phyloP scores from a whole-genome alignment of 2,329 filamentous ascomycete genomes.

The Botryotinia globosa region DNA sequence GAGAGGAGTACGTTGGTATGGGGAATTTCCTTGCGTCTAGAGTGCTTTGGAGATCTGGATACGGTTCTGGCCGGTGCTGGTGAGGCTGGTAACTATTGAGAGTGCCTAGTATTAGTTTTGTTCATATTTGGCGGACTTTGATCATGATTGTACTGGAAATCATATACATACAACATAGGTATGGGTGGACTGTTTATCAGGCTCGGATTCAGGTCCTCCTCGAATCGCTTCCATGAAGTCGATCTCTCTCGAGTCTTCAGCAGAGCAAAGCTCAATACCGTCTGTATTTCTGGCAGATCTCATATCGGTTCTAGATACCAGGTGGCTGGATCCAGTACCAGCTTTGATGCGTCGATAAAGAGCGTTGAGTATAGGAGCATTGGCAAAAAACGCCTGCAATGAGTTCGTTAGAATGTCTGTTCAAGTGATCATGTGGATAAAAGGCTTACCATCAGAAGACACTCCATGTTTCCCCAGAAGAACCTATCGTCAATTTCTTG shows the following conservation, averaged over 20 bases:
- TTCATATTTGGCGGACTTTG: too few relatives aligned
- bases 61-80: background rate
- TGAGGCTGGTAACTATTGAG: background rate
- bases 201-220: background rate
- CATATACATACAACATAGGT: background rate
- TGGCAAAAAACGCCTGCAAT: slow-evolving; percentile 28
- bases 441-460: slow-evolving; percentile 26
- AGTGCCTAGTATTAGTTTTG: background rate
- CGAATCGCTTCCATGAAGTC: slow-evolving; percentile 8
- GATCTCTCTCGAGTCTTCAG: slow-evolving; percentile 8
- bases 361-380: slow-evolving; percentile 30
- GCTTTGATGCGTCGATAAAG: slow-evolving; percentile 25
- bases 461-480: slow-evolving; percentile 26
- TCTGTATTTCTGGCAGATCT: background rate
- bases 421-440: background rate
- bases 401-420: background rate
- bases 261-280: background rate
- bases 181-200: background rate
- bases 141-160: background rate
- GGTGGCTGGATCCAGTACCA: slow-evolving; percentile 1
- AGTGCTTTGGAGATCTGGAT: background rate
- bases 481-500: background rate
- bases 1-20: background rate
- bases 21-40: background rate
- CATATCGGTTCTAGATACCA: background rate